Evolutionary conservation across 2,329 filamentous ascomycete species (phyloP).

Genomic region (Aspergillus sojae): DNA sequence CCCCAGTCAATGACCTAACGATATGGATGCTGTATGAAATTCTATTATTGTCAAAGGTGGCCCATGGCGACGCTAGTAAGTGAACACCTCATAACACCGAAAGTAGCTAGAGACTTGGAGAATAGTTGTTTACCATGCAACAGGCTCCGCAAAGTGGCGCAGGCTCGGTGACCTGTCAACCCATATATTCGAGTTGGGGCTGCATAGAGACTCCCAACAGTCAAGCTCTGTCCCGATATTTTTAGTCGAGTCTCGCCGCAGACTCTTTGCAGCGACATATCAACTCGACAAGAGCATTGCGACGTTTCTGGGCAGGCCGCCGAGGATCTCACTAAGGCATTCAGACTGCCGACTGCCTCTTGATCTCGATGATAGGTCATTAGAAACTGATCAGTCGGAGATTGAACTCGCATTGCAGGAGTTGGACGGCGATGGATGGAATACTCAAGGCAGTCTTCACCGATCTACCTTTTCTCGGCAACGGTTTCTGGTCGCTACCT

Average conservation of each 20-base stretch:
- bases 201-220: conserved; percentile 26
- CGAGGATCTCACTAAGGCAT: conserved; percentile 27
- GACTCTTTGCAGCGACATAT: conserved; percentile 31
- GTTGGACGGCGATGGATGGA: conserved; percentile 27
- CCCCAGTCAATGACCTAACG: conserved; percentile 42
- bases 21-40: conserved; percentile 38
- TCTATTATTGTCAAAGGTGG: conserved; percentile 37
- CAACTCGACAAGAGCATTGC: conserved; percentile 33
- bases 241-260: conserved; percentile 25
- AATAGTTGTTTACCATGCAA: conserved; percentile 1
- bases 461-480: conserved; percentile 28
- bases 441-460: conserved; percentile 16
- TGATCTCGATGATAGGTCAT: conserved; percentile 26
- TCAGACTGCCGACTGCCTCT: conserved; percentile 27
- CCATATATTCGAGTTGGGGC: conserved; percentile 29
- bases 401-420: conserved; percentile 11
- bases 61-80: conserved; percentile 42
- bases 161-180: conserved; percentile 30
- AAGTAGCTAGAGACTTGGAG: not conserved
- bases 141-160: conserved; percentile 29
- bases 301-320: conserved; percentile 32
- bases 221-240: conserved; percentile 22
- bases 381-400: conserved; percentile 9
- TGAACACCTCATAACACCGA: not conserved
- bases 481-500: conserved; percentile 27